phyloP scores from a whole-genome alignment of 305 asterid species.

The Fraxinus albicans region DNA sequence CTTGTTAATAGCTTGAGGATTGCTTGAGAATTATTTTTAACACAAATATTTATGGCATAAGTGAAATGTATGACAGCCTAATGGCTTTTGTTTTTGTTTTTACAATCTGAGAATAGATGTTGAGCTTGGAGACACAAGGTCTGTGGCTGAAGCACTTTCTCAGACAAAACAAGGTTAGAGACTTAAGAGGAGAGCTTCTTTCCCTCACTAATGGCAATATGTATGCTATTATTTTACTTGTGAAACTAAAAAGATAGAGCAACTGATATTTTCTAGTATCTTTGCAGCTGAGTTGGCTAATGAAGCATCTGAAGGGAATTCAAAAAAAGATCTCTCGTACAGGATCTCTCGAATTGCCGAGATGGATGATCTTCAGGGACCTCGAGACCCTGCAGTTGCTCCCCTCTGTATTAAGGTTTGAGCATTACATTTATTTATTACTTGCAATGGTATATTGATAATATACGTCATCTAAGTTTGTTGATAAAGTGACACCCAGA shows the following conservation, averaged over 20 bases:
- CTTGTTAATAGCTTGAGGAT: not conserved
- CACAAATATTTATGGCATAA: slow-evolving; percentile 4
- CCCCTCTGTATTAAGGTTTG: slow-evolving; percentile 91
- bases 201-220: slow-evolving; percentile 15
- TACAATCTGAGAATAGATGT: slow-evolving; percentile 52
- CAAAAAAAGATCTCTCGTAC: slow-evolving; percentile 50
- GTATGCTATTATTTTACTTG: slow-evolving; percentile 6
- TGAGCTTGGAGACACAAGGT: slow-evolving; percentile 72
- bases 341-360: slow-evolving; percentile 71
- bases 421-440: slow-evolving; percentile 13
- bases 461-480: not conserved
- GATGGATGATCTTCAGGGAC: slow-evolving; percentile 96
- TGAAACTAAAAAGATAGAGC: slow-evolving; percentile 17
- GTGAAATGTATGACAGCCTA: slow-evolving; percentile 19
- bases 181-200: not conserved
- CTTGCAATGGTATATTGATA: slow-evolving; percentile 10
- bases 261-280: slow-evolving; percentile 22
- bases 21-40: not conserved
- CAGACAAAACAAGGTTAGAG: slow-evolving; percentile 71
- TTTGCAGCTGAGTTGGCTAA: slow-evolving; percentile 68
- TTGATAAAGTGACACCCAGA: not conserved
- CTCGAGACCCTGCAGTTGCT: slow-evolving; percentile 86
- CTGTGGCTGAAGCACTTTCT: slow-evolving; percentile 95
- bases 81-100: slow-evolving; percentile 25
- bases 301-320: slow-evolving; percentile 53